A percentile compares a stretch with the other conserved stretches of the same genome.
These are phyloP conservation scores for Chaetomiaceae sp. DNA, from an alignment of 2,329 filamentous ascomycete species.

Conservation along the genomic window DNA sequence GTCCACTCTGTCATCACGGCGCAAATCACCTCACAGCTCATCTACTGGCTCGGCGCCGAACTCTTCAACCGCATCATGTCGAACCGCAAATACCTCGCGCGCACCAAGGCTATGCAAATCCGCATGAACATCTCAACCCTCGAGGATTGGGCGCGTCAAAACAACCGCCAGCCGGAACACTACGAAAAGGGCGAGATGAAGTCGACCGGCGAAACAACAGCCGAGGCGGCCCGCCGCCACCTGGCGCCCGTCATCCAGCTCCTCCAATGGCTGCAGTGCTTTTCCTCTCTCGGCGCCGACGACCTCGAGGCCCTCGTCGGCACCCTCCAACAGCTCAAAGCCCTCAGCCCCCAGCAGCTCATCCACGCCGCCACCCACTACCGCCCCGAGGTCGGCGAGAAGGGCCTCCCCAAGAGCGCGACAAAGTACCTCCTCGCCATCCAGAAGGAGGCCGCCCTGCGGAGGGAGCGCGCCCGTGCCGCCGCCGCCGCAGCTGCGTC, in stretches of 20 bases:
- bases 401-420: conserved; percentile 79
- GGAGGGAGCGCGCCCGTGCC: conserved; percentile 49
- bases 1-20: conserved; percentile 94
- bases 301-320: conserved; percentile 83
- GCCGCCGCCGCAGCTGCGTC: conserved; percentile 34
- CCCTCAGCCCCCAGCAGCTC: conserved; percentile 79
- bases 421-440: conserved; percentile 79
- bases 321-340: conserved; percentile 83
- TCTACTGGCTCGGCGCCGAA: conserved; percentile 95
- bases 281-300: conserved; percentile 81
- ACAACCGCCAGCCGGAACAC: conserved; percentile 92
- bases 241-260: conserved; percentile 88
- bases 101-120: conserved; percentile 99
- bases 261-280: conserved; percentile 95
- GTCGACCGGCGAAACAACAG: conserved; percentile 77
- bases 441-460: conserved; percentile 65
- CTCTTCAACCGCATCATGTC: conserved; percentile 98
- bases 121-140: conserved; percentile 96
- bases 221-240: conserved; percentile 79
- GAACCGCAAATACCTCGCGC: conserved; percentile 86
- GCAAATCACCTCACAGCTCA: conserved; percentile 84
- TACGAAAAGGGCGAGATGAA: conserved; percentile 88
- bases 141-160: conserved; percentile 91
- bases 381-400: conserved; percentile 90
- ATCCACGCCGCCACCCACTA: conserved; percentile 92